A percentile compares a stretch with the other conserved stretches of the same genome.
These are phyloP conservation scores for Torulaspora microellipsoides DNA, from an alignment of 805 yeast genomes.

Conservation along the genomic window DNA sequence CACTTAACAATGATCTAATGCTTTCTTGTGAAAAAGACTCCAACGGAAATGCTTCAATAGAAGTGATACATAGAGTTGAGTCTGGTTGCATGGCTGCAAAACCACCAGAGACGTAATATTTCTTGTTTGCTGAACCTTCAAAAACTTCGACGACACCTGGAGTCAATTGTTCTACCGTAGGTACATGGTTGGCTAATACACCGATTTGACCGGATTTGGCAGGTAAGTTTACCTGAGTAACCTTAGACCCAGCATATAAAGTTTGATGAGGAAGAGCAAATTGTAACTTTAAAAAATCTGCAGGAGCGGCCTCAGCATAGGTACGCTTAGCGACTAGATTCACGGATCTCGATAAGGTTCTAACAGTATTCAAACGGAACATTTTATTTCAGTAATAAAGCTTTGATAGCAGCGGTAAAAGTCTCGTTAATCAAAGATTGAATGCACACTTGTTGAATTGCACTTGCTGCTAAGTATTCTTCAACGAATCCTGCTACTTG, in stretches of 20 bases:
- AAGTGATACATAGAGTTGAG: conserved; percentile 82
- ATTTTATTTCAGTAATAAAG: conserved; percentile 8
- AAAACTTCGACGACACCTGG: conserved; percentile 95
- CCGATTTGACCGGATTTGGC: conserved; percentile 95
- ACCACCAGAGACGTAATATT: conserved; percentile 92
- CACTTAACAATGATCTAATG: conserved; percentile 76
- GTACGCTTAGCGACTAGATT: conserved; percentile 64
- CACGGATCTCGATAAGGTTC: conserved; percentile 35
- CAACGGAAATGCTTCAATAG: conserved; percentile 92
- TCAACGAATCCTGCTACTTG: too few relatives aligned
- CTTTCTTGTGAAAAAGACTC: conserved; percentile 78
- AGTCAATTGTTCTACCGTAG: conserved; percentile 90
- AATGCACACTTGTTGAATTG: too few relatives aligned
- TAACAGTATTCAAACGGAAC: conserved; percentile 26
- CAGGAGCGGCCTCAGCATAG: conserved; percentile 76
- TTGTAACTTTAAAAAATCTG: conserved; percentile 77
- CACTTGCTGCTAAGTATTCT: too few relatives aligned
- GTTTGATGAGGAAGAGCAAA: conserved; percentile 87
- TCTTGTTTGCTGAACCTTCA: conserved; percentile 67
- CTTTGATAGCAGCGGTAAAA: not conserved
- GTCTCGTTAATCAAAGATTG: too few relatives aligned
- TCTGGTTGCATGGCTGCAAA: conserved; percentile 95
- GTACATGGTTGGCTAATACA: conserved; percentile 96
- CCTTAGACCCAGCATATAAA: conserved; percentile 46
- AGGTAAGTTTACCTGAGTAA: conserved; percentile 86